Evolutionary conservation across 2,329 filamentous ascomycete genomes (phyloP).

Genomic region (Aspergillus transmontanensis): DNA sequence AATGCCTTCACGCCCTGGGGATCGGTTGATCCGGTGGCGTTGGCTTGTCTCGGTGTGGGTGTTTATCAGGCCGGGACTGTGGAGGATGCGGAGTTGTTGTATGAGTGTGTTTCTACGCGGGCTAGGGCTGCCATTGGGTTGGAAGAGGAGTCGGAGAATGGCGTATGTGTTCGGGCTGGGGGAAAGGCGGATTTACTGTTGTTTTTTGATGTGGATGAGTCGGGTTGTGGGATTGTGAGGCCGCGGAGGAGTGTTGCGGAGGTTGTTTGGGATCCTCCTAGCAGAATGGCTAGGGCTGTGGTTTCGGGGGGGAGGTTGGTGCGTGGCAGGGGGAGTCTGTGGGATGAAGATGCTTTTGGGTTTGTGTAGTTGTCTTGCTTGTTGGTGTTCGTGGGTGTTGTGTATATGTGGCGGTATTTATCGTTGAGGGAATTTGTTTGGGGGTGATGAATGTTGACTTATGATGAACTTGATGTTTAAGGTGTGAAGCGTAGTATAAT

Average conservation of each 20-base stretch:
- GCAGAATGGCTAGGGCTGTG: conserved; percentile 28
- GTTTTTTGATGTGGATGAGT: conserved; percentile 33
- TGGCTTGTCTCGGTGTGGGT: conserved; percentile 66
- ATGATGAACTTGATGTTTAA: too few species aligned
- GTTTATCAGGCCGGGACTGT: conserved; percentile 69
- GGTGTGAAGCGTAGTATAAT: too few species aligned
- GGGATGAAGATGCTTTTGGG: conserved; percentile 3
- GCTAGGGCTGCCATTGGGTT: conserved; percentile 43
- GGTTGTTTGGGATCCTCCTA: conserved; percentile 42
- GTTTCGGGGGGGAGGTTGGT: conserved; percentile 25
- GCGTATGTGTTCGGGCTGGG: conserved; percentile 15
- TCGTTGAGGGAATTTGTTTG: too few species aligned
- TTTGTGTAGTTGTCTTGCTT: conserved; percentile 2
- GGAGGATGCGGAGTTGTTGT: conserved; percentile 61
- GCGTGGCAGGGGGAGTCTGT: conserved; percentile 5
- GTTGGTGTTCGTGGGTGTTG: too few species aligned
- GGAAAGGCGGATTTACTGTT: conserved; percentile 26
- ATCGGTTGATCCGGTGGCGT: conserved; percentile 64
- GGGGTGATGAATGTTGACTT: too few species aligned
- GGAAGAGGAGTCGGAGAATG: background rate
- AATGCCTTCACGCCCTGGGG: conserved; percentile 75
- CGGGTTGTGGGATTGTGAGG: conserved; percentile 30
- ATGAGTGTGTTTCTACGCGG: conserved; percentile 53
- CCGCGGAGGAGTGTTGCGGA: conserved; percentile 36
- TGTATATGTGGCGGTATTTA: too few species aligned